phyloP scores from a whole-genome alignment of 805 yeast genomes.

The Brettanomyces nanus region DNA sequence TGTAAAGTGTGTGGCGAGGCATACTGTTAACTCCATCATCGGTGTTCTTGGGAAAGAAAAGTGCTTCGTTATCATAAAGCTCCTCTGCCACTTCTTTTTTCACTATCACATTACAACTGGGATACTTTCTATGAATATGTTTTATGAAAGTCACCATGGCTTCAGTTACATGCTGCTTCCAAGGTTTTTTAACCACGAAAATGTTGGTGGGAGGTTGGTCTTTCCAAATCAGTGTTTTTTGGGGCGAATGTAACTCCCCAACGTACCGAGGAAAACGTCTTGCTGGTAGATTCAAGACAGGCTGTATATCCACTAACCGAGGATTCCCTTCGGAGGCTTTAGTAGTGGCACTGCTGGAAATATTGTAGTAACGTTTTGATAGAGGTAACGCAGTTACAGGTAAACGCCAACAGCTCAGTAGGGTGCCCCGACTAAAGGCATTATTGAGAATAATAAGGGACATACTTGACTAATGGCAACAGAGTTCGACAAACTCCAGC shows the following conservation, averaged over 20 bases:
- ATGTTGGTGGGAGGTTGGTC: conserved; percentile 58
- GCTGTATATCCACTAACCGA: conserved; percentile 1
- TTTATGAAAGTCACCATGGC: conserved; percentile 62
- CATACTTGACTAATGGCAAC: too few relatives aligned
- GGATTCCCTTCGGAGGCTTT: too few relatives aligned
- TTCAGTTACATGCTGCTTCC: conserved; percentile 53
- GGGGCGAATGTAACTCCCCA: conserved; percentile 48
- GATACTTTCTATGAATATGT: conserved; percentile 54
- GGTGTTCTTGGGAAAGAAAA: not conserved
- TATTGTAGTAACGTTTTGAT: too few relatives aligned
- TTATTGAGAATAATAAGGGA: too few relatives aligned
- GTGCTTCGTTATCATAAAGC: conserved; percentile 22
- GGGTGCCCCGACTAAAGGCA: too few relatives aligned
- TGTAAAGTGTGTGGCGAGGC: conserved; percentile 33
- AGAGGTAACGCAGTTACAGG: too few relatives aligned
- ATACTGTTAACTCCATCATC: conserved; percentile 5
- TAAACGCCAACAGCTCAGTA: too few relatives aligned
- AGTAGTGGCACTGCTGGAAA: too few relatives aligned
- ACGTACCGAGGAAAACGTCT: conserved; percentile 43
- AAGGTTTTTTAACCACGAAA: conserved; percentile 77
- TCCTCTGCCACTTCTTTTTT: conserved; percentile 71
- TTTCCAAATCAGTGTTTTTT: conserved; percentile 64
- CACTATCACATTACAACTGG: conserved; percentile 69
- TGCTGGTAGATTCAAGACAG: conserved; percentile 10
- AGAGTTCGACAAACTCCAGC: too few relatives aligned